Evolutionary conservation across 352 stramenopile genomes (phyloP).

Genomic region (Plasmopara halstedii): DNA sequence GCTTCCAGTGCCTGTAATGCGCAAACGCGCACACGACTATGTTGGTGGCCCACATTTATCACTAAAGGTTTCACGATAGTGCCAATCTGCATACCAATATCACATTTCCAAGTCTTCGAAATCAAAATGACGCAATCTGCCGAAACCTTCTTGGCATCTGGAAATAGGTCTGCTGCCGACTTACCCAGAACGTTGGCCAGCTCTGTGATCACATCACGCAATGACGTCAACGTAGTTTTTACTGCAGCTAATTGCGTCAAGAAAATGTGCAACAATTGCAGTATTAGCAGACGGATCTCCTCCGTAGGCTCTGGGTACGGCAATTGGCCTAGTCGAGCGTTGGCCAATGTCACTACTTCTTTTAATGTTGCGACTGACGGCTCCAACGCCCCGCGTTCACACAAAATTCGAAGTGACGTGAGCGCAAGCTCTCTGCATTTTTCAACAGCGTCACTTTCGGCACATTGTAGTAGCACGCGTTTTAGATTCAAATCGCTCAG

Average conservation of each 20-base stretch:
- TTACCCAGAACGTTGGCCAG: slow-evolving; percentile 69
- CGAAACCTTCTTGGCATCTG: slow-evolving; percentile 73
- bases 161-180: slow-evolving; percentile 62
- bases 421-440: slow-evolving; percentile 74
- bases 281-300: slow-evolving; percentile 66
- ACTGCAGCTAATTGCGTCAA: slow-evolving; percentile 39
- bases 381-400: slow-evolving; percentile 39
- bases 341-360: slow-evolving; percentile 40
- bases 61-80: slow-evolving; percentile 60
- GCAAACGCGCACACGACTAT: slow-evolving; percentile 70
- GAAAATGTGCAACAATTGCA: slow-evolving; percentile 49
- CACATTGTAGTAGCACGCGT: slow-evolving; percentile 39
- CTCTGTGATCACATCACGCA: slow-evolving; percentile 54
- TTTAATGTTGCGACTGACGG: slow-evolving; percentile 30
- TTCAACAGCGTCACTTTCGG: slow-evolving; percentile 48
- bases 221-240: slow-evolving; percentile 12
- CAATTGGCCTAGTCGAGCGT: slow-evolving; percentile 58
- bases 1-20: slow-evolving; percentile 70
- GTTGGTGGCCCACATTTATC: slow-evolving; percentile 69
- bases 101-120: slow-evolving; percentile 36
- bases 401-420: slow-evolving; percentile 47
- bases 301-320: slow-evolving; percentile 75
- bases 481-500: slow-evolving; percentile 41
- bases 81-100: slow-evolving; percentile 60
- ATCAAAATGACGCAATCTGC: slow-evolving; percentile 57